These are phyloP conservation scores for Bipolaris bicolor DNA, from an alignment of 2,329 filamentous ascomycete genomes.

Conservation along the genomic window DNA sequence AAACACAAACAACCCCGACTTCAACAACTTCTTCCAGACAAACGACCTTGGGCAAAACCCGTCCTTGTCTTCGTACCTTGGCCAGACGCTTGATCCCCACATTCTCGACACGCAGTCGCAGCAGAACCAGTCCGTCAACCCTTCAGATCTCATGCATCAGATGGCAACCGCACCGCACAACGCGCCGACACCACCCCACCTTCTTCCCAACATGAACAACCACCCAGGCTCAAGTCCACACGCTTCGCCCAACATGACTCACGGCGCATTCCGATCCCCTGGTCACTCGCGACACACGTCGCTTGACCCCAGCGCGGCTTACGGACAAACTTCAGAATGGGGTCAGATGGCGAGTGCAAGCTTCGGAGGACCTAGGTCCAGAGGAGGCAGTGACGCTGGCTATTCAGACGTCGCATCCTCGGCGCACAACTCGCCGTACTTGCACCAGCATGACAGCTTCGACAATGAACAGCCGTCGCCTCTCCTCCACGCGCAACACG, in stretches of 20 bases:
- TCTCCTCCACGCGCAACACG: slow-evolving; percentile 73
- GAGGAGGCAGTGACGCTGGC: slow-evolving; percentile 77
- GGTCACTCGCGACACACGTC: slow-evolving; percentile 66
- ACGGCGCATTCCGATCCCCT: slow-evolving; percentile 59
- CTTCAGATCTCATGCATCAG: slow-evolving; percentile 55
- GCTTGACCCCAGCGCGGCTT: slow-evolving; percentile 67
- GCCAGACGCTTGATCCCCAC: slow-evolving; percentile 52
- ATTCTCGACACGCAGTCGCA: slow-evolving; percentile 50
- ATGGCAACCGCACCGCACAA: slow-evolving; percentile 60
- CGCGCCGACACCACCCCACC: slow-evolving; percentile 62
- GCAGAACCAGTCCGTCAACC: slow-evolving; percentile 54
- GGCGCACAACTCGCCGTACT: slow-evolving; percentile 80
- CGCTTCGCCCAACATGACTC: slow-evolving; percentile 60
- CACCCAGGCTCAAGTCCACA: slow-evolving; percentile 61
- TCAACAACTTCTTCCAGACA: slow-evolving; percentile 63
- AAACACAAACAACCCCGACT: slow-evolving; percentile 33
- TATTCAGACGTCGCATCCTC: slow-evolving; percentile 84
- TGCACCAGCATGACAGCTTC: slow-evolving; percentile 78
- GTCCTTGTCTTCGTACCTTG: slow-evolving; percentile 65
- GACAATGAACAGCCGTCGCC: slow-evolving; percentile 81
- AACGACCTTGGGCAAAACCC: slow-evolving; percentile 61
- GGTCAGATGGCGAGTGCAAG: slow-evolving; percentile 56
- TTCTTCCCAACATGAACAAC: slow-evolving; percentile 60
- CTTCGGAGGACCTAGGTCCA: slow-evolving; percentile 77
- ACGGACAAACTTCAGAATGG: slow-evolving; percentile 65